Percentiles rank a stretch among this genome's conserved stretches.
These are phyloP conservation scores for Nemania serpens DNA, from an alignment of 2,329 filamentous ascomycete species.

Conservation along the genomic window DNA sequence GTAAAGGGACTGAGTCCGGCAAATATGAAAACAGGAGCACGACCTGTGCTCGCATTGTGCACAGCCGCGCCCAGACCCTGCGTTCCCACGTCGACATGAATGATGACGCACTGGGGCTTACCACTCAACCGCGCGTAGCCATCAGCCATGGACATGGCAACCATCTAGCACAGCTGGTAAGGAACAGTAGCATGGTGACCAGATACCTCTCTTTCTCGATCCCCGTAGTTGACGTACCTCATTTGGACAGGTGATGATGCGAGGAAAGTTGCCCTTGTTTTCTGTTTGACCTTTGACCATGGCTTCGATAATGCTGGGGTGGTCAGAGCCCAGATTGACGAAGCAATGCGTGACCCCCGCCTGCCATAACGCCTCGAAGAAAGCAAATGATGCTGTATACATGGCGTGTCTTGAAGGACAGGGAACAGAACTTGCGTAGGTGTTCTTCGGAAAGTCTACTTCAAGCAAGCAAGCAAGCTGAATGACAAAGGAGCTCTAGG, in stretches of 20 bases:
- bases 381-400: constrained; percentile 72
- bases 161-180: constrained; percentile 61
- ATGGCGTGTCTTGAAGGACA: constrained; percentile 28
- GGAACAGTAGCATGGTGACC: neutral
- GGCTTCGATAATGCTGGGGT: constrained; percentile 79
- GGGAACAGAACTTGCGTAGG: neutral
- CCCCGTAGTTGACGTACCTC: constrained; percentile 56
- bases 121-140: constrained; percentile 75
- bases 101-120: constrained; percentile 75
- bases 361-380: constrained; percentile 57
- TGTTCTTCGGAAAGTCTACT: neutral
- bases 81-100: constrained; percentile 82
- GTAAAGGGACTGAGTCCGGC: constrained; percentile 79
- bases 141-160: constrained; percentile 83
- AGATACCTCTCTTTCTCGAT: neutral
- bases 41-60: constrained; percentile 77
- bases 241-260: constrained; percentile 79
- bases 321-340: constrained; percentile 72
- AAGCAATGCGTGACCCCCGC: constrained; percentile 49
- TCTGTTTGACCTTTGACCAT: constrained; percentile 77
- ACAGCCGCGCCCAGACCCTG: constrained; percentile 78
- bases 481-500: neutral
- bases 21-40: constrained; percentile 77
- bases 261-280: constrained; percentile 66
- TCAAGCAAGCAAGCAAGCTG: neutral